Evolutionary conservation across 1,139 yeast genomes (phyloP), one percentile per base, ranked within the genome.

Genomic region (Saccharomycopsis hybrid): DNA sequence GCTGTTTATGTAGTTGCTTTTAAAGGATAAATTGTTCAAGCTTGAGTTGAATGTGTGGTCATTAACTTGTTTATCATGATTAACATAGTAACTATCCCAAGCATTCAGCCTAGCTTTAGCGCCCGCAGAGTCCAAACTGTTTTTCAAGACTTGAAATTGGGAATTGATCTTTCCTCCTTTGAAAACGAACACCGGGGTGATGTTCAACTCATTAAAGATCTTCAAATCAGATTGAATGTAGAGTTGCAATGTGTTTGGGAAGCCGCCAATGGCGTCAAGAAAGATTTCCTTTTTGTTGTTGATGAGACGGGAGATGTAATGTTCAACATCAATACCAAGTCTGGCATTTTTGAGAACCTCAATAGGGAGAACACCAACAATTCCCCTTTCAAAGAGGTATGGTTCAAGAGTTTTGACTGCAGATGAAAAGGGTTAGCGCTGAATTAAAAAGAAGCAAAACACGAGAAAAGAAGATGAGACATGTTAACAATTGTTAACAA

Each of bases 251-350:
- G 87, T 77, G 41, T 77, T 65, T 1, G 96, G 96, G 51, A 84
- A 76, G 0, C 96, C 96, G 5, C 96, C 96, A 56, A 85, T 76
- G 3, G 95, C 95, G 47, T 84, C 85, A 47, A 82, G 68, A 56
- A 77, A 77, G 49, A 85, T 85, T 59, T 87, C 95, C 53, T 80
- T 80, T 56, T 81, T 82, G 56, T 70, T 72, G 4, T 82, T 74
- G 55, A 85, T 68, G 44, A 85, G 71, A 52, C 87, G 68, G 38
- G 83, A 71, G 45, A 85, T 67, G 60, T 87, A 87, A 62, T 87
- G 89, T 57, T 82, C 86, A 25, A 84, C 94, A 62, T 89, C 96
- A 46, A 89, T 85, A 49, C 96, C 97, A 48, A 89, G 68, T 13
- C 84, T 78, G 41, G 90, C 76, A 60, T 82, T 81, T 55, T 74